Evolutionary conservation across 2,329 filamentous ascomycete species (phyloP), one percentile per base, ranked within the genome.

Genomic region (Neofusicoccum sp.): DNA sequence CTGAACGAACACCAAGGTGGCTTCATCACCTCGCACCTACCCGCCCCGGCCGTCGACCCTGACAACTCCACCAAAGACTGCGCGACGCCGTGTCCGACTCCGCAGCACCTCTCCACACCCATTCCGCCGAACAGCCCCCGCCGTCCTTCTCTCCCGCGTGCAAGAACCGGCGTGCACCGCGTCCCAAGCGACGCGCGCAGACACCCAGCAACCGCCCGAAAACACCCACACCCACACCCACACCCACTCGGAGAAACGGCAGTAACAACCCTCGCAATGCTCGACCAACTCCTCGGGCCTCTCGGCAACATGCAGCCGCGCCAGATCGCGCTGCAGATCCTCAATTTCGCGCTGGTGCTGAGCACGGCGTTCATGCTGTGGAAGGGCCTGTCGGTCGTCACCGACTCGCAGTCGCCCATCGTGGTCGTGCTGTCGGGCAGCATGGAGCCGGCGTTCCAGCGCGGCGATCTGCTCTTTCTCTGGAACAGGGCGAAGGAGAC

Each of bases 341-440:
- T 97, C 74, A 96, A 96, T 80, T 97, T 97, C 77, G 92, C 89
- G 63, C 87, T 97, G 67, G 92, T 97, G 66, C 86, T 97, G 56
- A 93, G 90, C 8, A 95, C 92, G 1, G 93, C 93, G 1, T 97
- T 97, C 75, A 97, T 97, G 93, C 87, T 96, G 56, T 83, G 81
- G 93, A 97, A 97, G 78, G 91, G 90, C 8, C 87, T 97, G 64
- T 93, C 89, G 7, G 86, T 97, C 34, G 80, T 87, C 67, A 87
- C 90, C 64, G 89, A 95, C 67, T 81, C 79, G 54, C 78, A 78
- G 7, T 82, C 80, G 1, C 90, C 90, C 29, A 93, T 93, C 70
- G 90, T 93, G 68, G 90, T 93, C 65, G 90, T 93, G n/a, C 84
- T 93, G 14, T 92, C 89, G 5, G 90, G 90, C n/a, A 89, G 85